Conservation (phyloP, 345 rosid genomes). For the Melastoma malabathricum region DNA sequence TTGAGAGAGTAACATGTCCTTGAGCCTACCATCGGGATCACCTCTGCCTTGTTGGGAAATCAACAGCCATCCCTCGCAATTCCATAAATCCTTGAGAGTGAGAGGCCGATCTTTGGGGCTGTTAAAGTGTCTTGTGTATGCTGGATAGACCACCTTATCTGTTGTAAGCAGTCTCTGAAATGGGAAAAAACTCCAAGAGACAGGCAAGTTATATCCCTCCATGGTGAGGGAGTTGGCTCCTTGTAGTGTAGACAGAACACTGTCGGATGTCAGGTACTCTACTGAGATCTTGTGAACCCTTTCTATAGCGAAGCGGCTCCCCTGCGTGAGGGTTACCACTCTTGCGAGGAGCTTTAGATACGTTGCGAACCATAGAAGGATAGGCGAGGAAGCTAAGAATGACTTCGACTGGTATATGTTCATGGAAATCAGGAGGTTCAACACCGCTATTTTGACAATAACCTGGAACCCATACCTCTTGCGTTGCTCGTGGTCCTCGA, state of each 20-base stretch:
- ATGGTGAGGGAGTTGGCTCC: too few species aligned
- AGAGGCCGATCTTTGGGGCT: not conserved
- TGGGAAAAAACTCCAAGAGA: too few species aligned
- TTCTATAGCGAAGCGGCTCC: too few species aligned
- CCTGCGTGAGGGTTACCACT: too few species aligned
- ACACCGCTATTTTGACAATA: fast-evolving
- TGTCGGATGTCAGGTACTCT: too few species aligned
- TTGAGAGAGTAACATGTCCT: not conserved
- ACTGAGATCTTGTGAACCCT: too few species aligned
- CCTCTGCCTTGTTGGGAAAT: too few species aligned
- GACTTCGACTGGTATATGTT: too few species aligned
- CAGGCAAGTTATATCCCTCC: too few species aligned
- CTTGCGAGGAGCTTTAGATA: too few species aligned
- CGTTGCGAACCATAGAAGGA: too few species aligned
- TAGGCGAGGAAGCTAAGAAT: not conserved
- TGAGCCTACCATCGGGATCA: not conserved
- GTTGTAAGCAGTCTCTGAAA: not conserved
- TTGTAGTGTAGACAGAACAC: too few species aligned
- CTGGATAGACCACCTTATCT: not conserved
- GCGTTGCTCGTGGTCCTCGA: not conserved
- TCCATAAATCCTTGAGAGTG: not conserved
- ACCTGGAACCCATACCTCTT: not conserved
- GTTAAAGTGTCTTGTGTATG: not conserved
- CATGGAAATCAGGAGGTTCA: fast-evolving
- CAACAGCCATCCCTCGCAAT: not conserved